phyloP scores from a whole-genome alignment of 2,329 filamentous ascomycete species.

The Grosmannia clavigera region DNA sequence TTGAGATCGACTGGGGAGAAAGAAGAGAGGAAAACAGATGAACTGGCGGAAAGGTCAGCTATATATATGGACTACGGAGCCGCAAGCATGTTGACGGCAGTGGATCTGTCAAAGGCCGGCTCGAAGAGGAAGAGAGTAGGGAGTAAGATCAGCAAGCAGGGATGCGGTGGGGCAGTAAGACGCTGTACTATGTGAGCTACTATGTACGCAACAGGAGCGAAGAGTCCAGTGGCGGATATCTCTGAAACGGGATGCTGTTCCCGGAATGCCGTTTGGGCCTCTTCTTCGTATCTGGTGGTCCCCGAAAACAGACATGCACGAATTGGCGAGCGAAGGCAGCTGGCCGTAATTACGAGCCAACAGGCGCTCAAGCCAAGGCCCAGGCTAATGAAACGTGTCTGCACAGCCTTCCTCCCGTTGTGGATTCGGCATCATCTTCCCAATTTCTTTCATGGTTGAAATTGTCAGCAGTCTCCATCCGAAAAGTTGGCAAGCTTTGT shows the following conservation, averaged over 20 bases:
- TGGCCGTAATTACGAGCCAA: not conserved
- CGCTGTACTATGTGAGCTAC: no score
- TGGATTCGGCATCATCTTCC: not conserved
- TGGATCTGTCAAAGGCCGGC: not conserved
- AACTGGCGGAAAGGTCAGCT: slow-evolving; percentile 8
- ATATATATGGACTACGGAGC: not conserved
- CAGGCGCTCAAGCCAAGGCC: not conserved
- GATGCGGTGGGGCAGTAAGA: not conserved
- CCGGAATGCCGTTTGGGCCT: not conserved
- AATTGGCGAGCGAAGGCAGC: not conserved
- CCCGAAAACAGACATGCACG: not conserved
- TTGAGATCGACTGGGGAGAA: slow-evolving; percentile 6
- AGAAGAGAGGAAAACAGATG: slow-evolving; percentile 16
- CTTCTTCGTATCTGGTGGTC: not conserved
- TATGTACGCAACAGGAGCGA: not conserved
- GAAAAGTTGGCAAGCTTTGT: not conserved
- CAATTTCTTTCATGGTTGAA: not conserved
- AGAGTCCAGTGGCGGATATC: not conserved
- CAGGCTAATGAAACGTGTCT: not conserved
- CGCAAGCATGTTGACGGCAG: not conserved
- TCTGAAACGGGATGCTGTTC: not conserved
- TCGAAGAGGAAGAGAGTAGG: not conserved
- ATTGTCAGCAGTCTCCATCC: not conserved
- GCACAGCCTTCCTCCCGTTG: not conserved
- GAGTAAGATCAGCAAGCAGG: no score